These are phyloP conservation scores for Penstemon newberryi DNA, from an alignment of 257 asterid species.

Conservation along the genomic window DNA sequence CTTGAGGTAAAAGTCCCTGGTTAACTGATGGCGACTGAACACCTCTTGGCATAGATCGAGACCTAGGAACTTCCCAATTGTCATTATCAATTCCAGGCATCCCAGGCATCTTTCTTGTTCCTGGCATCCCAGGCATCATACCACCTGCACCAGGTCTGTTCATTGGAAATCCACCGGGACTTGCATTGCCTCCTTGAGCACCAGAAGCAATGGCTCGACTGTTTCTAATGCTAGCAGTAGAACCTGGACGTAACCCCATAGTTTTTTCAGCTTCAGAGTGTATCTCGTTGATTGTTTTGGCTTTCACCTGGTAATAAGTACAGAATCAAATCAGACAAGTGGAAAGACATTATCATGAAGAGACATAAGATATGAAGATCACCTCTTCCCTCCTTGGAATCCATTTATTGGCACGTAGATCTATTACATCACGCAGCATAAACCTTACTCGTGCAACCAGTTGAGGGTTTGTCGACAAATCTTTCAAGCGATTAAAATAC, in stretches of 20 bases:
- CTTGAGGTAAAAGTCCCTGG: constrained; percentile 69
- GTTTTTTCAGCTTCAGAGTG: constrained; percentile 90
- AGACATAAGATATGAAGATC: neutral
- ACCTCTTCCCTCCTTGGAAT: constrained; percentile 97
- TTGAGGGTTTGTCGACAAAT: constrained; percentile 69
- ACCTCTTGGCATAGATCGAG: constrained; percentile 79
- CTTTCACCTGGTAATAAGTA: constrained; percentile 58
- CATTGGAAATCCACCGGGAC: constrained; percentile 70
- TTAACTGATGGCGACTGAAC: constrained; percentile 60
- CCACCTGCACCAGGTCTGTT: constrained; percentile 86
- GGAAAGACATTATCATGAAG: neutral
- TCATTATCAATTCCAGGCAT: constrained; percentile 75
- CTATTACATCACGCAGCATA: constrained; percentile 86
- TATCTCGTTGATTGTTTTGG: constrained; percentile 88
- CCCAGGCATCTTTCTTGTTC: constrained; percentile 80
- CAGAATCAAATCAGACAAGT: constrained; percentile 8
- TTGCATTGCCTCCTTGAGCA: constrained; percentile 59
- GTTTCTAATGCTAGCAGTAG: constrained; percentile 78
- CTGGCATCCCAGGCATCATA: constrained; percentile 99
- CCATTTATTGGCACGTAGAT: constrained; percentile 78
- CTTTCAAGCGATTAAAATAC: constrained; percentile 73
- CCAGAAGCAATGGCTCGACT: constrained; percentile 49
- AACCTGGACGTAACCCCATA: constrained; percentile 93
- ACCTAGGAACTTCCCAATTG: constrained; percentile 81
- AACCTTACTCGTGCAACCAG: constrained; percentile 77